A percentile compares a stretch with the other conserved stretches of the same genome.
Evolutionary conservation across 1,284 basidiomycete genomes (phyloP).

Genomic region (Pholiota adiposa): DNA sequence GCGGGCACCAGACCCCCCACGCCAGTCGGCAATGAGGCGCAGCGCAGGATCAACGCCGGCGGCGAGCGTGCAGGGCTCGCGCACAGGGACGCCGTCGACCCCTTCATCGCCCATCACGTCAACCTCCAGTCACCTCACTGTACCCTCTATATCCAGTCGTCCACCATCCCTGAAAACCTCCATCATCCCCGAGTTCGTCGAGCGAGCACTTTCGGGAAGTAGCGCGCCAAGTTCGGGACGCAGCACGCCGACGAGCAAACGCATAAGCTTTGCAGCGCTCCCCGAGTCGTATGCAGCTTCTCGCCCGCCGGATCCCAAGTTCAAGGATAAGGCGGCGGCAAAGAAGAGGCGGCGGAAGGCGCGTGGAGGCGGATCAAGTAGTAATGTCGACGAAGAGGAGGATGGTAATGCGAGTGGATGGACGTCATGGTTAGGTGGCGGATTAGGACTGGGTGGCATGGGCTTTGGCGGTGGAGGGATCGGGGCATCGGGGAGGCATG

Average conservation of each 20-base stretch:
- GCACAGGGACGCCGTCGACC: not conserved
- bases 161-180: constrained; percentile 11
- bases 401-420: constrained; percentile 45
- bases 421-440: constrained; percentile 47
- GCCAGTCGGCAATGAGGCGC: constrained; percentile 43
- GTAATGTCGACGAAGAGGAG: constrained; percentile 23
- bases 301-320: constrained; percentile 31
- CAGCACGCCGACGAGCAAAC: constrained; percentile 64
- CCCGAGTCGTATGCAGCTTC: constrained; percentile 62
- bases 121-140: not conserved
- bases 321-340: constrained; percentile 25
- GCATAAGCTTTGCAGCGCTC: constrained; percentile 75
- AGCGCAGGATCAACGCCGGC: not conserved
- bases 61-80: too few relatives aligned
- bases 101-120: not conserved
- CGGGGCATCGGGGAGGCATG: constrained; percentile 31
- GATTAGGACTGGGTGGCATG: constrained; percentile 17
- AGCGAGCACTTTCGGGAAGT: constrained; percentile 4
- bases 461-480: constrained; percentile 26
- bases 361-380: constrained; percentile 22
- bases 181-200: constrained; percentile 30
- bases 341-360: constrained; percentile 18
- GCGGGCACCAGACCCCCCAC: constrained; percentile 53
- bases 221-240: constrained; percentile 39
- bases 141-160: not conserved